Conservation (phyloP, 331 rosid genomes). For the Quercus phellos region DNA sequence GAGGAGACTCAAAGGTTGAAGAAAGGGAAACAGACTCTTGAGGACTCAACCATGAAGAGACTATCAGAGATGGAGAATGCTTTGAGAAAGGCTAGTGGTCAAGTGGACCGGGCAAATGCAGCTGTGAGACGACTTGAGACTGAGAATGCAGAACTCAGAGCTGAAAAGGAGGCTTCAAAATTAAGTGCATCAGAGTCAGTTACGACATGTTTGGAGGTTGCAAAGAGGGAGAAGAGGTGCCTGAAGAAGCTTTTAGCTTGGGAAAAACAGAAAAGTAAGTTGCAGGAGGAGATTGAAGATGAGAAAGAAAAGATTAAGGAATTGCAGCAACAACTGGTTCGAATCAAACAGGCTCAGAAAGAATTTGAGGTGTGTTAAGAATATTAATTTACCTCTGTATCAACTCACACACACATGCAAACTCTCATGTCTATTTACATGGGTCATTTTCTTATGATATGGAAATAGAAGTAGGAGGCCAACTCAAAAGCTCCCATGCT, state of each 20-base stretch:
- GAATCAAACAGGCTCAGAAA: conserved; percentile 52
- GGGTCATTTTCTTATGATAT: background rate
- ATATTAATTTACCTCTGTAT: background rate
- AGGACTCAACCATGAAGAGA: conserved; percentile 81
- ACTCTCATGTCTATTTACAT: background rate
- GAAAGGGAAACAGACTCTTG: conserved; percentile 79
- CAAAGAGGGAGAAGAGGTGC: conserved; percentile 81
- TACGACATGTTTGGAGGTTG: conserved; percentile 68
- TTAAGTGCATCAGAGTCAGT: conserved; percentile 89
- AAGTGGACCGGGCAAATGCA: conserved; percentile 87
- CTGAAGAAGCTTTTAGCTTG: conserved; percentile 77
- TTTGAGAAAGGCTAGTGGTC: conserved; percentile 80
- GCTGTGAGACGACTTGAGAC: conserved; percentile 77
- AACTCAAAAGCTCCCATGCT: no score
- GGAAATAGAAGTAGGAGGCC: no score
- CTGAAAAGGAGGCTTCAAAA: conserved; percentile 98
- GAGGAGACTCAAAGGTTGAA: conserved; percentile 86
- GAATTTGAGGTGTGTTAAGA: conserved; percentile 63
- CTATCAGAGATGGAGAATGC: conserved; percentile 89
- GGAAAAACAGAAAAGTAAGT: conserved; percentile 82
- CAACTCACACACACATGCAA: background rate
- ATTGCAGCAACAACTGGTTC: conserved; percentile 46
- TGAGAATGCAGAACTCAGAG: conserved; percentile 91
- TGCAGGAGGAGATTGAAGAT: conserved; percentile 67
- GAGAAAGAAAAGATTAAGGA: conserved; percentile 61